Evolutionary conservation across 129 eudicot species (phyloP).

Genomic region (Tanacetum coccineum): DNA sequence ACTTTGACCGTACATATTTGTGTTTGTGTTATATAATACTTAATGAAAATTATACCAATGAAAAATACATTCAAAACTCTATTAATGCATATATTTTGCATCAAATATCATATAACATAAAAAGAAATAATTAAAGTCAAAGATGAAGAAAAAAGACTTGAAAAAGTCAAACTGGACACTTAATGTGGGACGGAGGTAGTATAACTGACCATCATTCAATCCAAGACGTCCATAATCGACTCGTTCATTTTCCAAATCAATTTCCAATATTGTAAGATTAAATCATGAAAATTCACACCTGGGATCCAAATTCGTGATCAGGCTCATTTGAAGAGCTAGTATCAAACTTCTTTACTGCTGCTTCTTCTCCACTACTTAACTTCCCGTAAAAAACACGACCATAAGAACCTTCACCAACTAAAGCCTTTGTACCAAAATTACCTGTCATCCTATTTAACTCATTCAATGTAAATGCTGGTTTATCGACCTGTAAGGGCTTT

Average conservation of each 20-base stretch:
- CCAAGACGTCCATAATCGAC: background rate
- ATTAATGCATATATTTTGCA: no score
- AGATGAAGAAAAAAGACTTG: no score
- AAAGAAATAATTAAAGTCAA: no score
- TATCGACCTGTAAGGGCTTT: slow-evolving; percentile 68
- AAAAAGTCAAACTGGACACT: no score
- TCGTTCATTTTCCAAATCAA: background rate
- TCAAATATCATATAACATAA: no score
- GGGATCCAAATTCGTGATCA: slow-evolving; percentile 69
- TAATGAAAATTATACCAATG: no score
- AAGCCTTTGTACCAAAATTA: slow-evolving; percentile 73
- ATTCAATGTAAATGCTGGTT: slow-evolving; percentile 62
- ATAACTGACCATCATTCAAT: no score
- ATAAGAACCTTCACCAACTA: slow-evolving; percentile 93
- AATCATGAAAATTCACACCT: slow-evolving; percentile 31
- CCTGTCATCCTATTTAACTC: slow-evolving; percentile 70
- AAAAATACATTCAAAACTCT: no score
- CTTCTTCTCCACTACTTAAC: slow-evolving; percentile 51
- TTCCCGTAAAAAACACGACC: slow-evolving; percentile 78
- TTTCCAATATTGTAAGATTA: background rate
- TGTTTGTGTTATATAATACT: no score
- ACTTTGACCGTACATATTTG: no score
- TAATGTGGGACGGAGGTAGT: no score
- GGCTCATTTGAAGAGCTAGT: slow-evolving; percentile 70
- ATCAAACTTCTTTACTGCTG: slow-evolving; percentile 81